Evolutionary conservation across 306 rosid genomes (phyloP).

Genomic region (Cucurbita ficifolia): DNA sequence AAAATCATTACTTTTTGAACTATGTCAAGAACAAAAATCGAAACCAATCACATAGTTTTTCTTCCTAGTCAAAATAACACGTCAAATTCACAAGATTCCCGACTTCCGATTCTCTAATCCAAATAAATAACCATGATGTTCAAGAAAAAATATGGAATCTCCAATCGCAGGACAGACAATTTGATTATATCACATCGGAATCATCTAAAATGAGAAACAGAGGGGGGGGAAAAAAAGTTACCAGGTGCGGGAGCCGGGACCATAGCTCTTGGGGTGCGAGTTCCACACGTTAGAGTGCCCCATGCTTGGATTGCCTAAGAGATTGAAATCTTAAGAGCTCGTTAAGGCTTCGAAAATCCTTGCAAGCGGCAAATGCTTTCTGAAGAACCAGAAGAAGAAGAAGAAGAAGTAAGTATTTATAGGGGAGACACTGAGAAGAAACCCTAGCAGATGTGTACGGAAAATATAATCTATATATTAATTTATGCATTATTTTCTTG

Average conservation of each 20-base stretch:
- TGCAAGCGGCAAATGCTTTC: neutral
- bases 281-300: slow-evolving; percentile 90
- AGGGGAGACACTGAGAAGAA: neutral
- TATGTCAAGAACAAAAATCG: neutral
- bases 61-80: neutral
- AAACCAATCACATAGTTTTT: neutral
- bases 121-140: neutral
- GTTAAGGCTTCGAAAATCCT: neutral
- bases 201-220: neutral
- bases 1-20: neutral
- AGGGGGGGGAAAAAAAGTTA: neutral
- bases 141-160: neutral
- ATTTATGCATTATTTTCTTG: neutral
- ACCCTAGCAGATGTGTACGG: neutral
- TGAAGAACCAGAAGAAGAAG: neutral
- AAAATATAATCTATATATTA: neutral
- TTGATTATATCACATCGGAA: neutral
- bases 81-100: neutral
- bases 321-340: neutral
- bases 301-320: slow-evolving; percentile 22
- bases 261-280: slow-evolving; percentile 83
- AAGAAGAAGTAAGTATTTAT: neutral
- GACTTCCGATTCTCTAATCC: neutral
- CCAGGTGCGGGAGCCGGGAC: slow-evolving; percentile 95
- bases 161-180: neutral